Evolutionary conservation across 345 rosid species (phyloP).

Genomic region (Alliaria petiolata): DNA sequence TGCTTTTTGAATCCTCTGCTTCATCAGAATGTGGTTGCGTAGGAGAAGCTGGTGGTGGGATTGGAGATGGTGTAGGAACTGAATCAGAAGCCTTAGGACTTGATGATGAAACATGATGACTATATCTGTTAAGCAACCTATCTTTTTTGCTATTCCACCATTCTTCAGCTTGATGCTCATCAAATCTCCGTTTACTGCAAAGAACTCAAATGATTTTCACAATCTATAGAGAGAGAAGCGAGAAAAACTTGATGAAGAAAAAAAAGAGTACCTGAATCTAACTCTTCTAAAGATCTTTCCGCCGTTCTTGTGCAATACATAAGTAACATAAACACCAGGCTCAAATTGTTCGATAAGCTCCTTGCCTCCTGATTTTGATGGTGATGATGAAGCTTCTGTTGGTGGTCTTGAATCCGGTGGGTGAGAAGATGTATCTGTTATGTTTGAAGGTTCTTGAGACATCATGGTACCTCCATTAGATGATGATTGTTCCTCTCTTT

Average conservation of each 20-base stretch:
- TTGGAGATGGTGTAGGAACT: constrained; percentile 1
- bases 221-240: neutral
- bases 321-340: constrained; percentile 86
- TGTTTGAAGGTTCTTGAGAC: constrained; percentile 33
- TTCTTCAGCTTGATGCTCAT: constrained; percentile 74
- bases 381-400: constrained; percentile 19
- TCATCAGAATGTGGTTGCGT: constrained; percentile 25
- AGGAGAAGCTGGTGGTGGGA: constrained; percentile 13
- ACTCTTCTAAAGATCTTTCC: constrained; percentile 79
- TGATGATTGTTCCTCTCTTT: constrained; percentile 27
- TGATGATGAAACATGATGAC: constrained; percentile 28
- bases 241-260: neutral
- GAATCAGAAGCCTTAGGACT: constrained; percentile 13
- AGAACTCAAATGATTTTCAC: neutral
- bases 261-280: constrained; percentile 68
- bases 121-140: constrained; percentile 63
- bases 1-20: constrained; percentile 27
- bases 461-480: constrained; percentile 16
- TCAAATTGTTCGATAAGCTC: constrained; percentile 84
- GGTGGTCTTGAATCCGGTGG: constrained; percentile 23
- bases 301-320: constrained; percentile 47
- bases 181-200: constrained; percentile 73
- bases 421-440: constrained; percentile 26
- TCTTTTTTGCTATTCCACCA: constrained; percentile 93
- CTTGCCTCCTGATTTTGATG: constrained; percentile 32